Evolutionary conservation across 2,329 filamentous ascomycete species (phyloP).

Genomic region (Pestalotiopsis sp.): DNA sequence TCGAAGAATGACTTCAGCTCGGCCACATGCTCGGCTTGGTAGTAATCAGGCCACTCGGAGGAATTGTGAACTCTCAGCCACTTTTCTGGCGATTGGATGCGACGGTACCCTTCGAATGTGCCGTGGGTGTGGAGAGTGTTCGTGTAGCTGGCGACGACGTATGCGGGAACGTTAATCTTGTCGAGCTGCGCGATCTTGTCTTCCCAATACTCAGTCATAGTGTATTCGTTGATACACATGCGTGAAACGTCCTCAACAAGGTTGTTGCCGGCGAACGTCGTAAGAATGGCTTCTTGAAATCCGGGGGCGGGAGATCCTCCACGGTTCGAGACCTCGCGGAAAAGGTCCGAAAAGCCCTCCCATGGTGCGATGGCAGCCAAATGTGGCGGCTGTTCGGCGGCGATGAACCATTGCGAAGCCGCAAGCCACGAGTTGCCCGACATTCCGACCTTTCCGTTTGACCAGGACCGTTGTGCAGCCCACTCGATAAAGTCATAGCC

Average conservation of each 20-base stretch:
- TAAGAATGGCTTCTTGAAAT: not conserved
- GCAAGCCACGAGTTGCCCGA: not conserved
- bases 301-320: not conserved
- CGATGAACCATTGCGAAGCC: not conserved
- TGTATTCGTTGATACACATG: not conserved
- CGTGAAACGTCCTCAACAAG: not conserved
- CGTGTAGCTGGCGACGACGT: not conserved
- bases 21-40: not conserved
- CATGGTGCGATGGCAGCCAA: not conserved
- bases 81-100: not conserved
- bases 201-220: not conserved
- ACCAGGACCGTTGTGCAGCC: not conserved
- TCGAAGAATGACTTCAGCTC: not conserved
- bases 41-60: not conserved
- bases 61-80: not conserved
- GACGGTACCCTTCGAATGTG: not conserved
- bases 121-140: not conserved
- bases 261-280: not conserved
- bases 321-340: not conserved
- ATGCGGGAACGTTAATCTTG: not conserved
- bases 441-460: not conserved
- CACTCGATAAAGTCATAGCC: not conserved
- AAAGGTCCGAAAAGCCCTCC: not conserved
- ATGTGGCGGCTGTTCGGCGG: not conserved
- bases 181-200: not conserved